These are phyloP conservation scores for Phytophthora chlamydospora DNA, from an alignment of 352 stramenopile genomes.

Conservation along the genomic window DNA sequence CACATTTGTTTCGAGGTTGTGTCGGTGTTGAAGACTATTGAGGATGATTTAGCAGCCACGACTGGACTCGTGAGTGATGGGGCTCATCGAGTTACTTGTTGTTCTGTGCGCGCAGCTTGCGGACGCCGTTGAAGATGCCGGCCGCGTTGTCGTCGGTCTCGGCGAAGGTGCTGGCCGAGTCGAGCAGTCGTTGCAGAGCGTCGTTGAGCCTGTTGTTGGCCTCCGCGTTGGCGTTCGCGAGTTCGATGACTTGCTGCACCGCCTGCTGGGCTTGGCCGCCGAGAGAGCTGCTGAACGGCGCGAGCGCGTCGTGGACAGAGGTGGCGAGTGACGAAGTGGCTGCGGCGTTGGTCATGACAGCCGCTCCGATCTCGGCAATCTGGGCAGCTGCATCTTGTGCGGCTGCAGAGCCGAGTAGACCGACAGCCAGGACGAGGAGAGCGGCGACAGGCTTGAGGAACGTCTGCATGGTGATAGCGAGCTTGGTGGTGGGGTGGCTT, in stretches of 20 bases:
- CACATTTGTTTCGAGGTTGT: constrained; percentile 44
- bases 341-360: constrained; percentile 11
- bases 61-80: too few species aligned
- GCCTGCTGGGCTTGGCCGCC: not conserved
- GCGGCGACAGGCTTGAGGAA: constrained; percentile 5
- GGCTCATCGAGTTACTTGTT: constrained; percentile 13
- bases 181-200: constrained; percentile 17
- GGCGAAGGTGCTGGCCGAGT: constrained; percentile 8
- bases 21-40: too few species aligned
- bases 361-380: constrained; percentile 12
- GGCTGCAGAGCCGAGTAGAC: not conserved
- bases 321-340: constrained; percentile 15
- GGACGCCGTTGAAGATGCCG: constrained; percentile 22
- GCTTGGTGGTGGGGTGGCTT: constrained; percentile 7
- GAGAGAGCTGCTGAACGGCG: constrained; percentile 3
- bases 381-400: constrained; percentile 14
- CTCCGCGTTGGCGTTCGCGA: constrained; percentile 7
- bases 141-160: constrained; percentile 10
- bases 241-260: constrained; percentile 7
- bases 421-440: constrained; percentile 7
- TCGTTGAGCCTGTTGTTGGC: constrained; percentile 25
- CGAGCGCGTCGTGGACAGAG: constrained; percentile 12
- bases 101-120: constrained; percentile 16
- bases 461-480: constrained; percentile 1
- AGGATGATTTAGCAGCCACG: not conserved